Conservation (phyloP, 371 early-diverging fungal genomes). For the Choanephora cucurbitarum region DNA sequence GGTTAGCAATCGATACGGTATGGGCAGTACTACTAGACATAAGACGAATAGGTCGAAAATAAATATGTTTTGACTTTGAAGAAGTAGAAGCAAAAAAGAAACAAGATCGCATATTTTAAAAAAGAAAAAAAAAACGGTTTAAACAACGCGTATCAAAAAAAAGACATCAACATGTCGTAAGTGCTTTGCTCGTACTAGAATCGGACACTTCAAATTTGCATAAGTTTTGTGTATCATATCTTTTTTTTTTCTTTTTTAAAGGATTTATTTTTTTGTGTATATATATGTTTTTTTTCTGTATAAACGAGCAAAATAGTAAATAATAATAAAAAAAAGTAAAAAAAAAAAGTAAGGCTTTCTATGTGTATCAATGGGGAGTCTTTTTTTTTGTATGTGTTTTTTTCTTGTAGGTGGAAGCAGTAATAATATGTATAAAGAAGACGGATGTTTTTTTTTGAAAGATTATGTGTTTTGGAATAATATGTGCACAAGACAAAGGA, state of each 20-base stretch:
- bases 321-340: neutral
- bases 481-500: too few relatives aligned
- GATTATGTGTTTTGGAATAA: too few relatives aligned
- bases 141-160: neutral
- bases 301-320: too few relatives aligned
- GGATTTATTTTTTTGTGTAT: neutral
- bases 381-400: neutral
- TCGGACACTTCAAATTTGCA: too few relatives aligned
- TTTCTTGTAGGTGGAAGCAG: neutral
- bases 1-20: constrained; percentile 31
- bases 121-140: neutral
- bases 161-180: neutral
- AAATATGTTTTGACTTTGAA: neutral
- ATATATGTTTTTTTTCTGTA: neutral
- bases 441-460: too few relatives aligned
- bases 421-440: neutral
- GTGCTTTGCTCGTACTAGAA: too few relatives aligned
- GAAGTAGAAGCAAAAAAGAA: neutral
- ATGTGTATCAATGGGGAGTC: neutral
- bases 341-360: neutral
- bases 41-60: neutral
- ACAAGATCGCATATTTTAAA: neutral
- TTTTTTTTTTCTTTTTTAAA: too few relatives aligned
- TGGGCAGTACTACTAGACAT: neutral
- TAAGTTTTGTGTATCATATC: too few relatives aligned